These are phyloP conservation scores for Millerago galiae DNA, from an alignment of 805 yeast genomes.

Conservation along the genomic window DNA sequence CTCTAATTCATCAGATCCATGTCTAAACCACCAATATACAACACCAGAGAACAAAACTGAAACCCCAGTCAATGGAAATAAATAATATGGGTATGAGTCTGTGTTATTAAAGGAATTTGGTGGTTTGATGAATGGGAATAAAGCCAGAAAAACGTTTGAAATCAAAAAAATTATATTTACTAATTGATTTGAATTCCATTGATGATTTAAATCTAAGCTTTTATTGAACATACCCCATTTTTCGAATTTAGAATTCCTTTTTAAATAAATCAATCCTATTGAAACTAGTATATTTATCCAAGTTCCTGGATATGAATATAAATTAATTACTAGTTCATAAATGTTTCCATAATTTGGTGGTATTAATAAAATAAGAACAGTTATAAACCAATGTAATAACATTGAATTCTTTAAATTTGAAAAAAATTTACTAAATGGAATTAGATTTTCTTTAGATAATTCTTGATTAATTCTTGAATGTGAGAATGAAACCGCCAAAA, in stretches of 20 bases:
- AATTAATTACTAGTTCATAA: conserved; percentile 55
- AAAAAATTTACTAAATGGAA: conserved; percentile 46
- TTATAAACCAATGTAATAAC: conserved; percentile 47
- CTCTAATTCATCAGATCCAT: neutral
- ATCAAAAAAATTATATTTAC: conserved; percentile 33
- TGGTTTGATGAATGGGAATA: conserved; percentile 54
- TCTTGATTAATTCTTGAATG: conserved; percentile 54
- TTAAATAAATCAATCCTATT: conserved; percentile 46
- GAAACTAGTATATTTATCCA: conserved; percentile 50
- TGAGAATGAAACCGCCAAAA: conserved; percentile 57
- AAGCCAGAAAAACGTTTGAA: conserved; percentile 43
- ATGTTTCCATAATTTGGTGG: conserved; percentile 58
- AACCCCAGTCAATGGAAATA: conserved; percentile 51
- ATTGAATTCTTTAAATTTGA: conserved; percentile 40
- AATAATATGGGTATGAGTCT: conserved; percentile 43
- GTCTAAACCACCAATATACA: conserved; percentile 28
- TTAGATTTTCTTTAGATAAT: conserved; percentile 40
- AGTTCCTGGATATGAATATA: conserved; percentile 59
- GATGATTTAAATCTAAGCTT: conserved; percentile 9
- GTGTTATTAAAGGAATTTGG: conserved; percentile 27
- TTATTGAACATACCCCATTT: conserved; percentile 31
- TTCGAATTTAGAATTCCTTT: conserved; percentile 31
- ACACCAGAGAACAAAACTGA: conserved; percentile 39
- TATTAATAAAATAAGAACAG: conserved; percentile 43
- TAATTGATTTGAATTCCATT: conserved; percentile 25